Evolutionary conservation across 306 rosid genomes (phyloP).

Genomic region (Mimosa pudica): DNA sequence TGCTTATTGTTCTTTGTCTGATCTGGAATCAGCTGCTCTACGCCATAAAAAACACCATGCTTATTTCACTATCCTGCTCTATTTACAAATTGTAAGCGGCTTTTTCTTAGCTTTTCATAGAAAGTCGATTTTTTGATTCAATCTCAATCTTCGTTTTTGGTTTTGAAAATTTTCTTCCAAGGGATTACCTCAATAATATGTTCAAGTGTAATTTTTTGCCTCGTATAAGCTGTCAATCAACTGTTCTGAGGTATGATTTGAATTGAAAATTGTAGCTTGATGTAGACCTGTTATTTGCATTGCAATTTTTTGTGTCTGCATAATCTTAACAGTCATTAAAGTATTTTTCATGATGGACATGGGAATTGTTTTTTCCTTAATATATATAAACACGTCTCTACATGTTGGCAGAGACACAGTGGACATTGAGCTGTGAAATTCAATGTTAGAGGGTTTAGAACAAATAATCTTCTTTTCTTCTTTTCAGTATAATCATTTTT

Average conservation of each 20-base stretch:
- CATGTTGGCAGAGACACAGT: background rate
- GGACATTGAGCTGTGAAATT: background rate
- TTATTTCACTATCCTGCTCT: background rate
- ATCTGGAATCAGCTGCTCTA: background rate
- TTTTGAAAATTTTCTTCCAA: background rate
- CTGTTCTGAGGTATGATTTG: background rate
- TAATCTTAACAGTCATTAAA: background rate
- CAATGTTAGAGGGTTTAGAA: background rate
- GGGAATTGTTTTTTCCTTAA: too few relatives aligned
- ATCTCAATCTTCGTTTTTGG: background rate
- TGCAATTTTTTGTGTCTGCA: background rate
- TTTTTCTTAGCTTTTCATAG: background rate
- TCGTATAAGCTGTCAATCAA: background rate
- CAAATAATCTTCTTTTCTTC: too few relatives aligned
- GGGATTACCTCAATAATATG: background rate
- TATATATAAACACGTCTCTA: too few relatives aligned
- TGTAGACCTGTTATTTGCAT: background rate
- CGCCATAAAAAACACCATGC: background rate
- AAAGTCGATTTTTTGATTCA: background rate
- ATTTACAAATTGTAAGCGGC: background rate
- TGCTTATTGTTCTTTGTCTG: background rate
- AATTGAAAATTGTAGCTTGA: background rate
- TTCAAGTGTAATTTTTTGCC: background rate
- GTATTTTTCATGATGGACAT: background rate
- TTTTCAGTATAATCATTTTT: too few relatives aligned